phyloP scores from a whole-genome alignment of 805 yeast genomes.

The Candida tammaniensis region DNA sequence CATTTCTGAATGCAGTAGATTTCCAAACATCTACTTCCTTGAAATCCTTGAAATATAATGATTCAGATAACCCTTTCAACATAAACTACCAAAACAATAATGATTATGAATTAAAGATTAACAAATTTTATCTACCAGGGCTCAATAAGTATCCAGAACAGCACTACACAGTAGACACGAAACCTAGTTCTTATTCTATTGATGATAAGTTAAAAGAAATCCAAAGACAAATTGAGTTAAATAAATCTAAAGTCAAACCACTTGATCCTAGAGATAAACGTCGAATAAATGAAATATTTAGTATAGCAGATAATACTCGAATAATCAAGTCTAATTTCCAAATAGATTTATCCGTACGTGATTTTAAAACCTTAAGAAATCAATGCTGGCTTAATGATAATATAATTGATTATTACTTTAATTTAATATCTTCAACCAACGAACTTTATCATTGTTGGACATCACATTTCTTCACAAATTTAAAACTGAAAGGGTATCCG shows the following conservation, averaged over 20 bases:
- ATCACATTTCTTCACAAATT: constrained; percentile 80
- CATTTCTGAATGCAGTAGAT: constrained; percentile 12
- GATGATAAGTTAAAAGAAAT: constrained; percentile 13
- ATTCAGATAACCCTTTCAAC: constrained; percentile 6
- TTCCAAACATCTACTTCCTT: constrained; percentile 6
- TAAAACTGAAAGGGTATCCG: constrained; percentile 68
- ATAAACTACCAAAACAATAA: neutral
- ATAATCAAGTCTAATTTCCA: constrained; percentile 15
- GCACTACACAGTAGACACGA: no score
- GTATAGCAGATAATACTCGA: constrained; percentile 4
- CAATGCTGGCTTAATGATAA: constrained; percentile 88
- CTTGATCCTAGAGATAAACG: constrained; percentile 11
- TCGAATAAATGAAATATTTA: constrained; percentile 14
- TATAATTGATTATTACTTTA: constrained; percentile 78
- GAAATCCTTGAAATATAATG: constrained; percentile 11
- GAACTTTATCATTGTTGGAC: constrained; percentile 66
- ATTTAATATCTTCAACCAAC: constrained; percentile 44
- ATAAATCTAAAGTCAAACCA: constrained; percentile 11
- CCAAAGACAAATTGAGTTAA: constrained; percentile 14
- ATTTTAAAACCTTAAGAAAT: constrained; percentile 67
- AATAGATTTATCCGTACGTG: constrained; percentile 64
- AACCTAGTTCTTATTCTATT: constrained; percentile 10
- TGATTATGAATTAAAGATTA: constrained; percentile 11
- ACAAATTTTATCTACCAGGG: constrained; percentile 12
- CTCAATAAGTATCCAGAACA: constrained; percentile 6